phyloP scores from a whole-genome alignment of 1,284 basidiomycete species.

The Melampsora americana region DNA sequence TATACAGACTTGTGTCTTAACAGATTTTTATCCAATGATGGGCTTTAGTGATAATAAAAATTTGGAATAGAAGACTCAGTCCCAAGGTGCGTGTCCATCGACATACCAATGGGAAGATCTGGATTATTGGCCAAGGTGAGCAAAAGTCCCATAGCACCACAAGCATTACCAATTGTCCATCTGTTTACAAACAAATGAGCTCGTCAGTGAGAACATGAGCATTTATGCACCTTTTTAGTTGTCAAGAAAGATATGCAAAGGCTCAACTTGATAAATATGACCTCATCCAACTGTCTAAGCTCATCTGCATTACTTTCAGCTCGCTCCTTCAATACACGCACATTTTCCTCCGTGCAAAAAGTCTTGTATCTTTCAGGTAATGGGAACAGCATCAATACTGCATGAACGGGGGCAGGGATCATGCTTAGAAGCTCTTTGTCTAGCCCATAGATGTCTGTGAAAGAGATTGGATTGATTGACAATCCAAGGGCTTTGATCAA shows the following conservation, averaged over 20 bases:
- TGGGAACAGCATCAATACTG: conserved; percentile 53
- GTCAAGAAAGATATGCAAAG: too few relatives aligned
- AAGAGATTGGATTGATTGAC: conserved; percentile 1
- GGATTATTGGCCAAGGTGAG: conserved; percentile 52
- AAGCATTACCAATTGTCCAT: conserved; percentile 52
- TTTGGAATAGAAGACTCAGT: not conserved
- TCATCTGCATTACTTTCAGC: not conserved
- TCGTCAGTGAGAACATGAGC: not conserved
- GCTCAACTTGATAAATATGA: conserved; percentile 52
- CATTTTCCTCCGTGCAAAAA: conserved; percentile 47
- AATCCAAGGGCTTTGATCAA: too few relatives aligned
- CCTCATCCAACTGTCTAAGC: conserved; percentile 37
- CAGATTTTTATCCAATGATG: too few relatives aligned
- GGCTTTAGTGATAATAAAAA: not conserved
- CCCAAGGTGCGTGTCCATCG: not conserved
- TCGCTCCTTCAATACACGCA: conserved; percentile 20
- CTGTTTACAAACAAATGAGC: conserved; percentile 9
- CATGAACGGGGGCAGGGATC: conserved; percentile 52
- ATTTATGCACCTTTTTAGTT: not conserved
- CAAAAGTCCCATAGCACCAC: conserved; percentile 54
- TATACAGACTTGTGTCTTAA: too few relatives aligned
- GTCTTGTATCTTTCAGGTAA: conserved; percentile 47
- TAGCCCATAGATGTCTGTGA: conserved; percentile 52
- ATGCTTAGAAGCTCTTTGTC: conserved; percentile 53
- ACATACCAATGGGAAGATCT: conserved; percentile 44